Base-by-base conservation (phyloP, 768 basidiomycete genomes). In the Hydnomerulius pinastri region DNA sequence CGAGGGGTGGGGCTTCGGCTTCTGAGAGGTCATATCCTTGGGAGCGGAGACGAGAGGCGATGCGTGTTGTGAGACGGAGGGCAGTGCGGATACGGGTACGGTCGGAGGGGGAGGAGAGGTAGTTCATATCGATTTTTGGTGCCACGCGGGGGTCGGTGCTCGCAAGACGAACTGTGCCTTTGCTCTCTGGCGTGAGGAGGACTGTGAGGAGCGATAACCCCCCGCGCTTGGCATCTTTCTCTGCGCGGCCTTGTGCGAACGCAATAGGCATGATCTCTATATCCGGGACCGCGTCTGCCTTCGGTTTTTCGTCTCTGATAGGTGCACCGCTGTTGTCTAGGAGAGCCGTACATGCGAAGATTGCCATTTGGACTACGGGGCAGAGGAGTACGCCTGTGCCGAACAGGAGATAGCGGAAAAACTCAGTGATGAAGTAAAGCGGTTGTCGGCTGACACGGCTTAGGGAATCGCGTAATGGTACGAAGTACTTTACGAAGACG, bases 211-310 rank as follows among this genome's bases (percentile, higher is more conserved):
- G 55, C 3, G 61, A 61, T 43, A 69, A 60, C 1, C 47, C 55
- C 8, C 70, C 70, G 5, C 58, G 43, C 6, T 57, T 42, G 12
- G 15, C 12, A 18, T 43, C 40, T 13, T 35, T 46, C 17, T 46
- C 9, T 3, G 44, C 44, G 25, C 4, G 44, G 6, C 44, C 44
- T n/a, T 35, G 8, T 8, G 44, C 44, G 32, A 35, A 36, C 17
- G 44, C 44, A 23, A 71, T 46, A 6, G 59, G 58, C 64, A 71
- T 69, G 30, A 75, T 67, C 53, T 75, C 75, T 41, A 75, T 59
- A 51, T 77, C 75, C 1, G 75, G 72, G 13, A 69, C 47, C 21
- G 61, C 63, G 9, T 53, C 51, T 41, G 70, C 55, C 4, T 40
- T 29, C 49, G 53, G n/a, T 54, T 60, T 29, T 33, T 53, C 25